Base-by-base conservation (phyloP, 73 alveolate genomes). In the Paramecium bursaria region DNA sequence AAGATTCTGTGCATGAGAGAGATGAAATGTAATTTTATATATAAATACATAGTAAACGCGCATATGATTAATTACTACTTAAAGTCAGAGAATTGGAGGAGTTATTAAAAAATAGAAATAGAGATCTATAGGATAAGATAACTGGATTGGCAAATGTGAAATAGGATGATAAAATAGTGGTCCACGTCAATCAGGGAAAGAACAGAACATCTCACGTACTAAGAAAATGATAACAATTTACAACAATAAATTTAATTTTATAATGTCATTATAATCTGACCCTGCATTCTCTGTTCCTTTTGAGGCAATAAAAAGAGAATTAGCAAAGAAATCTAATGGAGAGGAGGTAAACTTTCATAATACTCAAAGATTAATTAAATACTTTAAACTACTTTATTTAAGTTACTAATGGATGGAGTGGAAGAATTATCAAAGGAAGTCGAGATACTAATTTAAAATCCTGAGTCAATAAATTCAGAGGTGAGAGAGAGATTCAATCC, bases 401-500 rank as follows among this genome's bases (percentile, higher is more conserved):
- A 80, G n/a, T 48, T 79, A 5, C 26, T 79, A 26, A 30, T 79
- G 61, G 85, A 79, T n/a, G 89, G 89, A 21, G 46, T 79, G 14
- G 89, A 79, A 6, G 76, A 73, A 79, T 42, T 79, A 50, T 53
- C 85, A 4, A 79, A 73, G 44, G 89, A 79, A 53, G 49, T 79
- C 4, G 89, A 79, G 22, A 73, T 35, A 10, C 49, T 53, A 48
- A 79, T 53, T 19, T 31, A 79, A 44, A 55, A 52, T 22, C 89
- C 89, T 35, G 89, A 79, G 27, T 39, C 17, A 25, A 67, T 67
- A 25, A 57, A 67, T 67, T 57, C 82, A 7, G 89, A 79, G 54
- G 85, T 48, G 10, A 79, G 89, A 79, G 82, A 79, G 29, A 49
- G 89, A 6, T 79, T 79, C 42, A 79, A 79, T 53, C 89, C 89